Conservation (phyloP, 805 yeast species). For the Sugiyamaella smithiae region DNA sequence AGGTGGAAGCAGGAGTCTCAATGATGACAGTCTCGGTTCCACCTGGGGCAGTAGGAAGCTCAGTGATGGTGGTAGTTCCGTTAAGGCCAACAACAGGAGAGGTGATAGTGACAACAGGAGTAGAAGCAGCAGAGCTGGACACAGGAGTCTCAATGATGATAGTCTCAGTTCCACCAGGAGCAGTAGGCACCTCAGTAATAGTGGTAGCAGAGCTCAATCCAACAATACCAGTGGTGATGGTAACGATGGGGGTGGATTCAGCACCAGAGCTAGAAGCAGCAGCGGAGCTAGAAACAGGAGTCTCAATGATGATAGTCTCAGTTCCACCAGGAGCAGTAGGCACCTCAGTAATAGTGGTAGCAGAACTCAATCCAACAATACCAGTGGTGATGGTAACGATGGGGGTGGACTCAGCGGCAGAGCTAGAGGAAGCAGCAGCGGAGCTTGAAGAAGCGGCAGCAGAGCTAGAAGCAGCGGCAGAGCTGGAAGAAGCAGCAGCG, state of each 20-base stretch:
- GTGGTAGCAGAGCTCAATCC: background rate
- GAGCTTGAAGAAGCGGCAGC: background rate
- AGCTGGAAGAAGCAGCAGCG: background rate
- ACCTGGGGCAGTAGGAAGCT: background rate
- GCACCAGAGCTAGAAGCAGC: background rate
- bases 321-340: slow-evolving; percentile 4
- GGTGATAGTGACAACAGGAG: slow-evolving; percentile 3
- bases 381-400: slow-evolving; percentile 2
- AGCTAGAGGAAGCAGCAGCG: slow-evolving; percentile 4
- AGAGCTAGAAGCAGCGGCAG: slow-evolving; percentile 2
- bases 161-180: background rate
- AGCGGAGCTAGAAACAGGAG: background rate
- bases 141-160: slow-evolving; percentile 8
- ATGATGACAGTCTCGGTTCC: slow-evolving; percentile 2
- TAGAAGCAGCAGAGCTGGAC: slow-evolving; percentile 2
- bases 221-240: slow-evolving; percentile 3
- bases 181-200: slow-evolving; percentile 1
- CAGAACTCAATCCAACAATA: background rate
- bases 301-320: background rate
- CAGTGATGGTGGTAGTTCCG: background rate
- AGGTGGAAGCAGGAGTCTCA: slow-evolving; percentile 3
- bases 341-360: background rate
- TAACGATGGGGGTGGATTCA: background rate
- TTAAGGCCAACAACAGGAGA: slow-evolving; percentile 1
- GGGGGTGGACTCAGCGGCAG: background rate